Percentiles rank a stretch among this genome's conserved stretches.
Evolutionary conservation across 257 asterid species (phyloP).

Genomic region (Marsdenia floribunda): DNA sequence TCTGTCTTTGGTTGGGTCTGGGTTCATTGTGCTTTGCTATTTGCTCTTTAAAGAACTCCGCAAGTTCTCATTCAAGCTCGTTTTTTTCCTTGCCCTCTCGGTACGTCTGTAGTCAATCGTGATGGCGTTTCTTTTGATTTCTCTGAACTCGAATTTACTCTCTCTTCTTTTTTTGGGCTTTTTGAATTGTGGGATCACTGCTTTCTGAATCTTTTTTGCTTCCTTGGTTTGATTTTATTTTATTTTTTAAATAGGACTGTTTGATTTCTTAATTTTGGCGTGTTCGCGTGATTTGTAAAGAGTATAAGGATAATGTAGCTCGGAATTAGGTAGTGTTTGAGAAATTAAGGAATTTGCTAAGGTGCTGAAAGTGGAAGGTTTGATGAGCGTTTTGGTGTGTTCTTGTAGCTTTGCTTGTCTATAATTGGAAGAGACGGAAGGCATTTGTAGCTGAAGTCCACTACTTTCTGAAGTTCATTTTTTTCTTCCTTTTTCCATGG

Average conservation of each 20-base stretch:
- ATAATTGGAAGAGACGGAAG: background rate
- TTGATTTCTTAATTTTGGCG: background rate
- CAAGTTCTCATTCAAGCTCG: slow-evolving; percentile 97
- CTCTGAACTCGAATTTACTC: background rate
- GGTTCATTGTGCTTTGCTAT: slow-evolving; percentile 91
- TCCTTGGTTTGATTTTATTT: background rate
- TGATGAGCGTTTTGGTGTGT: background rate
- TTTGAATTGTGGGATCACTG: background rate
- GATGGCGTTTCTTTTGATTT: slow-evolving; percentile 4
- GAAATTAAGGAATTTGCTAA: background rate
- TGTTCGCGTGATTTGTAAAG: background rate
- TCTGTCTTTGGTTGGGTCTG: slow-evolving; percentile 82
- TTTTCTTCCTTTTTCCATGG: background rate
- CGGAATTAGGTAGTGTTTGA: background rate
- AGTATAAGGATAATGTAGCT: background rate
- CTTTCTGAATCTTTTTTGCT: background rate
- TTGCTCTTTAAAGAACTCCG: slow-evolving; percentile 86
- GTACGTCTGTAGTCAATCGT: slow-evolving; percentile 31
- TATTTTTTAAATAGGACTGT: background rate
- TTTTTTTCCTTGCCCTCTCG: slow-evolving; percentile 95
- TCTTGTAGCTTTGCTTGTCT: background rate
- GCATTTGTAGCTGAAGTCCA: background rate
- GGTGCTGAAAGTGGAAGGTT: background rate
- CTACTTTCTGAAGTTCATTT: background rate
- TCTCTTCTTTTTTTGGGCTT: background rate